Evolutionary conservation across 1,139 yeast genomes (phyloP), one percentile per base, ranked within the genome.

Genomic region (Sugiyamaella pinicola): DNA sequence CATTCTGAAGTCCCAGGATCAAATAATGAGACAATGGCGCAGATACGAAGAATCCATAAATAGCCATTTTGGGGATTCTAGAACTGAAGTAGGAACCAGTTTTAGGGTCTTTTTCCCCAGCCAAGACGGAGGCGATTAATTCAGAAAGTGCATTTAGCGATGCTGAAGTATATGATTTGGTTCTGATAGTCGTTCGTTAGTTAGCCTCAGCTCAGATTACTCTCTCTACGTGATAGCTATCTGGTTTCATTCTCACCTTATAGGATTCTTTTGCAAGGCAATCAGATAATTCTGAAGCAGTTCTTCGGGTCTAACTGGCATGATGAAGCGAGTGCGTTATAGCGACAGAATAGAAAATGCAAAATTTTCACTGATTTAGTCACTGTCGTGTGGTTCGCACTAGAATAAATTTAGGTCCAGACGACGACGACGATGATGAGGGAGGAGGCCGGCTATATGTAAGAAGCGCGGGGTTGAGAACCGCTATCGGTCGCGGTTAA

Each of bases 21-120:
- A 72, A 65, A 56, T 67, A 80, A 68, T 89, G 96, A 21, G 87
- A 77, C 42, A 87, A 72, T 4, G 96, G 96, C 0, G 96, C 87
- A 26, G 83, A 79, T 24, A 89, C 76, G 18, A 79, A 68, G 46
- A 83, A 76, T 0, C 96, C 95, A 67, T 85, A 89, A 5, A 86
- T 64, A 6, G 87, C 83, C 88, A 89, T 84, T 56, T 80, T 76
- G 28, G 81, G 73, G 51, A 84, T 79, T 61, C 83, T 80, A 5
- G 69, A 56, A 21, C 73, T 63, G 47, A 70, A 55, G 59, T 69
- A 71, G 6, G 71, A 63, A 17, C 67, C 68, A 17, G 71, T 66
- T 48, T 58, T 55, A 28, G 74, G 71, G 55, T 70, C 71, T 64
- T 66, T 67, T 41, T 70, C 71, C 19, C 73, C 73, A 13, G 75